Conservation (phyloP, 108 stramenopile genomes). For the Pelagomonas calceolata region DNA sequence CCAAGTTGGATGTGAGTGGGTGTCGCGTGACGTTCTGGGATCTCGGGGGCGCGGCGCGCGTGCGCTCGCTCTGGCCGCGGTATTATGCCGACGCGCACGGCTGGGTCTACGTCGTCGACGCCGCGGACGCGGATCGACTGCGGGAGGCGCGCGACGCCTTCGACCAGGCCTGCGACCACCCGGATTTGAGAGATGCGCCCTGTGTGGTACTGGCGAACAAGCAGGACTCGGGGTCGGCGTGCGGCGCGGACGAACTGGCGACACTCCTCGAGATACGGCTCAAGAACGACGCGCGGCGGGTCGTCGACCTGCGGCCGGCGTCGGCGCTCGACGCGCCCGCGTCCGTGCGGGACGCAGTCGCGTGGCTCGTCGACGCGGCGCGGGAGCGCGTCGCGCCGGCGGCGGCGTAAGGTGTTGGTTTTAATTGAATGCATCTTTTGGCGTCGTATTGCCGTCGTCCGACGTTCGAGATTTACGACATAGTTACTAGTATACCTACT, state of each 20-base stretch:
- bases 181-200: conserved; percentile 34
- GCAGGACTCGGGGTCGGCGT: conserved; percentile 35
- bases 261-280: conserved; percentile 16
- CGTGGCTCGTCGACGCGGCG: too few relatives aligned
- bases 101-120: conserved; percentile 39
- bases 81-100: conserved; percentile 48
- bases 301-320: too few relatives aligned
- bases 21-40: conserved; percentile 43
- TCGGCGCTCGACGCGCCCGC: too few relatives aligned
- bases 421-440: too few relatives aligned
- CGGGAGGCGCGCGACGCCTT: conserved; percentile 40
- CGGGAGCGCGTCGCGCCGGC: too few relatives aligned
- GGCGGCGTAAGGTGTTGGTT: too few relatives aligned
- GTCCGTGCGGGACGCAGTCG: too few relatives aligned
- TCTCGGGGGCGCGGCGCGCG: conserved; percentile 35
- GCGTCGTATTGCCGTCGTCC: too few relatives aligned
- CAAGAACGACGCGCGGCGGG: too few relatives aligned
- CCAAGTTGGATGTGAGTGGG: conserved; percentile 33
- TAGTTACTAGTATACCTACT: too few relatives aligned
- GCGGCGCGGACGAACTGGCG: conserved; percentile 29
- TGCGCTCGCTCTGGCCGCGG: conserved; percentile 43
- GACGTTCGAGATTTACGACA: too few relatives aligned
- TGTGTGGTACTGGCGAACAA: conserved; percentile 41
- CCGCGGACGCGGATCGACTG: conserved; percentile 38
- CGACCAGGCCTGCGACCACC: conserved; percentile 29